Evolutionary conservation across 257 asterid genomes (phyloP).

Genomic region (Solanum phureja): DNA sequence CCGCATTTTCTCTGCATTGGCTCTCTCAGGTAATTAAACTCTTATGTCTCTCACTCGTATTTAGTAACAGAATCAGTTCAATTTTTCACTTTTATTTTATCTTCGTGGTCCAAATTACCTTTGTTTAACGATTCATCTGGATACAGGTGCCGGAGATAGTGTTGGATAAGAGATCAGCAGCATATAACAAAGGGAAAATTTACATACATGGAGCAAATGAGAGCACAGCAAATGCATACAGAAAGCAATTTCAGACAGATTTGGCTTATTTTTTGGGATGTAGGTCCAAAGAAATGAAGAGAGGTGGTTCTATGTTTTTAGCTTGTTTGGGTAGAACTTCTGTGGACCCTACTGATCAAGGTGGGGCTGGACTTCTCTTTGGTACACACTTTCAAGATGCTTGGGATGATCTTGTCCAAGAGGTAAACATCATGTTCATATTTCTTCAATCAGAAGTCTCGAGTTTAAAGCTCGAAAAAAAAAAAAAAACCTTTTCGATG

Average conservation of each 20-base stretch:
- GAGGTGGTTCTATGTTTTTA: slow-evolving; percentile 93
- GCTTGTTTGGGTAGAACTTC: slow-evolving; percentile 82
- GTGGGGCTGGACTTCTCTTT: slow-evolving; percentile 92
- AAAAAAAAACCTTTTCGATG: no score
- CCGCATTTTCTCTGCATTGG: slow-evolving; percentile 97
- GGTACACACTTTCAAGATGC: slow-evolving; percentile 96
- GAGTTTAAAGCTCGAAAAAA: neutral
- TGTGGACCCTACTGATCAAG: slow-evolving; percentile 77
- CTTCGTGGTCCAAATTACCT: neutral
- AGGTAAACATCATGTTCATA: slow-evolving; percentile 31
- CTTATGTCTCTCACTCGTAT: neutral
- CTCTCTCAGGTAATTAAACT: slow-evolving; percentile 76
- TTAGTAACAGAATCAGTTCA: no score
- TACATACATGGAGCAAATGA: slow-evolving; percentile 88
- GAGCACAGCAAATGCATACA: slow-evolving; percentile 64
- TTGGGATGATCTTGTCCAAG: slow-evolving; percentile 95
- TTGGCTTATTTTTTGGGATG: slow-evolving; percentile 51
- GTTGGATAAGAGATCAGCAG: slow-evolving; percentile 61
- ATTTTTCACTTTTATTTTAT: neutral
- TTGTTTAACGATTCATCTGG: neutral
- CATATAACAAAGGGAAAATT: slow-evolving; percentile 68
- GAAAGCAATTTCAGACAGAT: slow-evolving; percentile 72
- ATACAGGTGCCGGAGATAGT: slow-evolving; percentile 73
- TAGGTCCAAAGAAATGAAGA: slow-evolving; percentile 67
- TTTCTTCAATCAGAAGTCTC: neutral